Evolutionary conservation across 129 eudicot species (phyloP).

Genomic region (Oenanthe sinensis): DNA sequence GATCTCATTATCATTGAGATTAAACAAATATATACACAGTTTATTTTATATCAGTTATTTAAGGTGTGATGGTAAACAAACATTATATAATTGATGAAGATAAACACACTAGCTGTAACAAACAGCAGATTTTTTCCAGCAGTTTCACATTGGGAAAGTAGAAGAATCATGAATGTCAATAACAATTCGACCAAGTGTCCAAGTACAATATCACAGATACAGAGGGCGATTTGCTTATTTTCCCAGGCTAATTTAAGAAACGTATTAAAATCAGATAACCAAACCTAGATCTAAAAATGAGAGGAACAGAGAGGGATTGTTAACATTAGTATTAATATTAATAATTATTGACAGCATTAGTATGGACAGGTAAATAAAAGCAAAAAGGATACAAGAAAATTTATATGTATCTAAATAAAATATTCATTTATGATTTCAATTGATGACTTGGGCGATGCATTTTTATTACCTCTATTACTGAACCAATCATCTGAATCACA

Average conservation of each 20-base stretch:
- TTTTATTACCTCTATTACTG: constrained; percentile 81
- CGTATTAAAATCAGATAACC: neutral
- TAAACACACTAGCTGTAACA: too few species aligned
- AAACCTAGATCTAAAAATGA: neutral
- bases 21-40: too few species aligned
- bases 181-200: too few species aligned
- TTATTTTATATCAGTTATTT: too few species aligned
- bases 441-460: neutral
- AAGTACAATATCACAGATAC: neutral
- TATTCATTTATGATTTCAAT: neutral
- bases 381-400: neutral
- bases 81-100: too few species aligned
- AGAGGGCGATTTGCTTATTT: neutral
- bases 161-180: too few species aligned
- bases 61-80: too few species aligned
- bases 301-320: neutral
- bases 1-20: neutral
- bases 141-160: too few species aligned
- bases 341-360: neutral
- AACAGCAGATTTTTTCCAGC: too few species aligned
- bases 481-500: constrained; percentile 94
- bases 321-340: neutral
- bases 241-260: neutral
- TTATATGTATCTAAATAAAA: neutral
- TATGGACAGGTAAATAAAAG: neutral